Evolutionary conservation across 83 land plant species (phyloP), one percentile per base, ranked within the genome.

Genomic region (Picea engelmannii): DNA sequence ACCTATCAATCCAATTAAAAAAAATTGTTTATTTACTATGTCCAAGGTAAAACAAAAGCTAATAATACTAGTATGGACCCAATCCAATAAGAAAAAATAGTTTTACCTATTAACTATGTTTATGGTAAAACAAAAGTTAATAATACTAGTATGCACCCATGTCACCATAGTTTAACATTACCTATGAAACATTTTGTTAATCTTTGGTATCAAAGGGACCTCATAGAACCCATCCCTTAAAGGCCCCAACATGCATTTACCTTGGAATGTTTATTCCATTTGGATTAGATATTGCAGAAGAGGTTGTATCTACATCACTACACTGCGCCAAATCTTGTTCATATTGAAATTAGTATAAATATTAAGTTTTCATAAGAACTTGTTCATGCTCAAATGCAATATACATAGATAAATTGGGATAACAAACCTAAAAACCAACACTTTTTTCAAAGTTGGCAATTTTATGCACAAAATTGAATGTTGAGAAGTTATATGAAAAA

Each of bases 371-470:
- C 74, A 79, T 42, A 17, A 70, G 20, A 35, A 98, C 98, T 98
- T 92, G 87, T 49, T 16, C 18, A 4, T 17, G 6, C 12, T 38
- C 24, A 52, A 18, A 25, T 17, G 59, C 0, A 42, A 66, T 35
- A 78, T 40, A 78, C 6, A 35, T 4, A 78, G 20, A 20, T 35
- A n/a, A 66, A 27, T 4, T 23, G 61, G 10, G 15, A 27, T 38
- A 61, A 77, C 84, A 78, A 42, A 93, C 96, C 95, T 93, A 93
- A 83, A 96, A 95, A 79, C 97, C 98, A 73, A 92, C 94, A 85
- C 93, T 90, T 78, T 95, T 96, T 80, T 96, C 99, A 86, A 96
- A 95, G 11, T 94, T 95, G 31, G 99, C 98, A 85, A 96, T 94
- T 81, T 96, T 96, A 82, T 96, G 98, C 66, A 96, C 98, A 89